A percentile compares a stretch with the other conserved stretches of the same genome.
Evolutionary conservation across 495 filamentous ascomycete species (phyloP).

Genomic region (Neurospora sp.): DNA sequence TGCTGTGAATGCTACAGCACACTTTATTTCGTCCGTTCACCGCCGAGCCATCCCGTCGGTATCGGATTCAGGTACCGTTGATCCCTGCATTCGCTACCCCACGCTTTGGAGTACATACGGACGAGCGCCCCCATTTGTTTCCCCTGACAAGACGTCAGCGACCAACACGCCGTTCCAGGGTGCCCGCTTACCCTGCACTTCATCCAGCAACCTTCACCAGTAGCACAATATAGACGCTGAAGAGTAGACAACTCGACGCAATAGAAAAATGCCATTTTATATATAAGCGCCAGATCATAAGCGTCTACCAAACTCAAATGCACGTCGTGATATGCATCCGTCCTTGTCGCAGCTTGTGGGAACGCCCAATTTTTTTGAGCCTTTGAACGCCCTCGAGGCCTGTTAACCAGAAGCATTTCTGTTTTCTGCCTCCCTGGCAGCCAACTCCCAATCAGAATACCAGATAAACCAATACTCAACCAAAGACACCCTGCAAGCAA

Average conservation of each 20-base stretch:
- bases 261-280: background rate
- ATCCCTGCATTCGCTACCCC: background rate
- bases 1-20: background rate
- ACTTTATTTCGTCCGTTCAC: background rate
- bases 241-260: background rate
- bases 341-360: background rate
- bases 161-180: background rate
- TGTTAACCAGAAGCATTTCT: conserved; percentile 51
- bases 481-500: conserved; percentile 38
- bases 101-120: background rate
- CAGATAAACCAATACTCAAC: conserved; percentile 60
- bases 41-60: background rate
- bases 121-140: background rate
- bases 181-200: background rate
- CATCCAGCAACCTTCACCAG: background rate
- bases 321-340: background rate
- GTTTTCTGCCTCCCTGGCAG: conserved; percentile 59
- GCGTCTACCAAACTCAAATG: background rate
- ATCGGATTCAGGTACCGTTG: background rate
- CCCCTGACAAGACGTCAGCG: background rate
- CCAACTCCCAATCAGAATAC: conserved; percentile 58
- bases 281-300: background rate
- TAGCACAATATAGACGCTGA: background rate
- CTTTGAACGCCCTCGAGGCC: background rate
- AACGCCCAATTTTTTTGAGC: background rate